Evolutionary conservation across 2,329 filamentous ascomycete species (phyloP), one percentile per base, ranked within the genome.

Genomic region (Colletotrichum tofieldiae): DNA sequence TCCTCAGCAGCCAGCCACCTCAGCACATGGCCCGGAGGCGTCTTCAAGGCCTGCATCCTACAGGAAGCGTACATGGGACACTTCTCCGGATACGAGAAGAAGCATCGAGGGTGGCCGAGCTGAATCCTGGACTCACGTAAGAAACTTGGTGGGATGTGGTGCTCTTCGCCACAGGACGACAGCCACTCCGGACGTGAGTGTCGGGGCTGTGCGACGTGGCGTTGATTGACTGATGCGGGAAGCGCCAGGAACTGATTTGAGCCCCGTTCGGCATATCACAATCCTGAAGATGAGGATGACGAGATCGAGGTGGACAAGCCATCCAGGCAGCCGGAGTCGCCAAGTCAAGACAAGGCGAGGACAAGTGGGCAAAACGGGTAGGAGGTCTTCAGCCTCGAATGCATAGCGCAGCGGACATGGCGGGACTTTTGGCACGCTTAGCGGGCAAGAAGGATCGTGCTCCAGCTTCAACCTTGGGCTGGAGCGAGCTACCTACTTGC

Each of bases 131-230:
- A 58, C 68, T 68, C 68, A 68, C 68, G 65, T 72, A 69, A 72
- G 65, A 64, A 69, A 69, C 45, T 54, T 59, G 59, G 47, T 41
- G 35, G 52, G 26, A 52, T 41, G 65, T 49, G 29, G 39, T 60
- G 41, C 47, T 47, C 9, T 43, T 32, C 18, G n/a, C 52, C 18
- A 64, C 61, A 9, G 9, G n/a, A 37, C 16, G 14, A 39, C 54
- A 71, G 63, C 61, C 60, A 64, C 45, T 23, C 35, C 49, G 43
- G 52, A 45, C 51, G 54, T 35, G 49, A 18, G 52, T 47, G 47
- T 59, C 39, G 54, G 65, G 69, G 65, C 65, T 69, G 59, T 72
- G 69, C 54, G 45, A 60, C 54, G 65, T 64, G 65, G 69, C 69
- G 62, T 47, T 23, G 20, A 29, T 60, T 39, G n/a, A 52, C 18